Conservation (phyloP, 306 rosid genomes). For the Lathyrus sativus region DNA sequence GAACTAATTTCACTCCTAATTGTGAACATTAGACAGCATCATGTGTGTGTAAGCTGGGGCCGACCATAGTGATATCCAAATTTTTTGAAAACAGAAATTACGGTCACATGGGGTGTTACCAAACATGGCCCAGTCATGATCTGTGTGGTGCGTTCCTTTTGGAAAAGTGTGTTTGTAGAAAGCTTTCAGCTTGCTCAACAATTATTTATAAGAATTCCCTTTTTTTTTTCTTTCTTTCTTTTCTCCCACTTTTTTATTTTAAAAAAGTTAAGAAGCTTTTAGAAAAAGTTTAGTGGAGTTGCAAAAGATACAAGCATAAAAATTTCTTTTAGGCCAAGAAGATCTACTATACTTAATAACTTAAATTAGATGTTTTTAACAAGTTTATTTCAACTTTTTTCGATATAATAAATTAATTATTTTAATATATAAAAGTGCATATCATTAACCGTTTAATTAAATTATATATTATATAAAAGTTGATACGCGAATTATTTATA, state of each 20-base stretch:
- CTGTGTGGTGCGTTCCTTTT: slow-evolving; percentile 8
- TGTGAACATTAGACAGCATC: slow-evolving; percentile 43
- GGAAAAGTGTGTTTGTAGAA: slow-evolving; percentile 17
- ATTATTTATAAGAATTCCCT: not conserved
- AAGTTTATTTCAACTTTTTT: too few relatives aligned
- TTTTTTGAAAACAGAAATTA: slow-evolving; percentile 40
- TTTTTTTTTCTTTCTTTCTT: too few relatives aligned
- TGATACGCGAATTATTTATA: too few relatives aligned
- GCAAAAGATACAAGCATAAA: too few relatives aligned
- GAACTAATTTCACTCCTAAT: not conserved
- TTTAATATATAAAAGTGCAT: too few relatives aligned
- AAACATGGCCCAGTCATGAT: slow-evolving; percentile 44
- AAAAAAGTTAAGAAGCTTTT: not conserved
- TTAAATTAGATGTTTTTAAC: too few relatives aligned
- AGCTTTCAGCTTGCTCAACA: slow-evolving; percentile 25
- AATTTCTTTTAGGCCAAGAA: too few relatives aligned
- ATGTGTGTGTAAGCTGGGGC: slow-evolving; percentile 42
- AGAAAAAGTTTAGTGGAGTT: not conserved
- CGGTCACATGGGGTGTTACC: slow-evolving; percentile 46
- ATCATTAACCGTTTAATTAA: too few relatives aligned
- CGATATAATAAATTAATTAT: too few relatives aligned
- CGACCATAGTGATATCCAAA: slow-evolving; percentile 31
- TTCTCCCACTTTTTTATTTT: too few relatives aligned
- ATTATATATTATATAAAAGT: too few relatives aligned
- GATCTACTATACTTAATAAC: too few relatives aligned